phyloP scores from a whole-genome alignment of 441 rosid genomes.

The Brassica balearica region DNA sequence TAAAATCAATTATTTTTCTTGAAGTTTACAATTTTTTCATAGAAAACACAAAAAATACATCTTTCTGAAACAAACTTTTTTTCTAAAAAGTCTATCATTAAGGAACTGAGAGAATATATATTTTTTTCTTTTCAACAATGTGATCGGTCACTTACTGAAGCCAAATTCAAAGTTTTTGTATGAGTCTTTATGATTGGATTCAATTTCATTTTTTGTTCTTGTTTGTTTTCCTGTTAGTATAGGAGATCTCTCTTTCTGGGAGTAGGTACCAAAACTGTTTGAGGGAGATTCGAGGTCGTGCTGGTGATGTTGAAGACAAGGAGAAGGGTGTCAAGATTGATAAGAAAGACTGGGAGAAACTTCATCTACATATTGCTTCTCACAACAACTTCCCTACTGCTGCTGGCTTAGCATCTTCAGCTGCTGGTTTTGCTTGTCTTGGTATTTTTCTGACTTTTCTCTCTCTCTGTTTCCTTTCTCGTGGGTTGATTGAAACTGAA shows the following conservation, averaged over 20 bases:
- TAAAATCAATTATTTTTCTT: no score
- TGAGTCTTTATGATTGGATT: not conserved
- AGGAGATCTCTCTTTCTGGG: constrained; percentile 95
- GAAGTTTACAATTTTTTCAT: no score
- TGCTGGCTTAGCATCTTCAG: constrained; percentile 99
- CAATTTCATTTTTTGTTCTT: not conserved
- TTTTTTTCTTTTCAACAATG: no score
- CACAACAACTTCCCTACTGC: constrained; percentile 94
- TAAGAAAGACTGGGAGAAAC: constrained; percentile 87
- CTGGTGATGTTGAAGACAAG: constrained; percentile 77
- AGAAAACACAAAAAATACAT: no score
- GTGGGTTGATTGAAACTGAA: constrained; percentile 2
- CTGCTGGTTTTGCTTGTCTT: constrained; percentile 97
- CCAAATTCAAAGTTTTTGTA: not conserved
- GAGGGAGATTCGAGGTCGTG: constrained; percentile 82
- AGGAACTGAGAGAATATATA: no score
- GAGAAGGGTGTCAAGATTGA: constrained; percentile 78
- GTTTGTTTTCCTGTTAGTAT: constrained; percentile 48
- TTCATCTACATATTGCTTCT: constrained; percentile 89
- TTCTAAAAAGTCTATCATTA: no score
- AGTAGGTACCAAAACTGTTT: constrained; percentile 86
- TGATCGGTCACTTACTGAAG: no score
- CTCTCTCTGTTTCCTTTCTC: not conserved
- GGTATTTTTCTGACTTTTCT: constrained; percentile 50
- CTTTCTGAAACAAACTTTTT: no score